Evolutionary conservation across 192 early-diverging fungal species (phyloP).

Genomic region (Coemansia sp.): DNA sequence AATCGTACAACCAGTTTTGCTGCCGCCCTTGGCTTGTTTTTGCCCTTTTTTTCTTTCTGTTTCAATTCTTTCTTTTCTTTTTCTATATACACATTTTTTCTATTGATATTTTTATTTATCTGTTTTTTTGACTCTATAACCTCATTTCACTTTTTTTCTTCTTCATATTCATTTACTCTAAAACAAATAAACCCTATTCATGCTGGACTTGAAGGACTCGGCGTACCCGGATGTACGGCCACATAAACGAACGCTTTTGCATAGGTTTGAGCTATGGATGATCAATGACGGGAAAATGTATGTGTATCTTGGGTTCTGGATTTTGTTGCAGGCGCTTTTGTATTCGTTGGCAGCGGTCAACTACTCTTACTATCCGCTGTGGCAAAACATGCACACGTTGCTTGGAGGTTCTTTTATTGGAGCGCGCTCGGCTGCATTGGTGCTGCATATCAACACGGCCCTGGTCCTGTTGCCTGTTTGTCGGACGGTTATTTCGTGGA

Average conservation of each 20-base stretch:
- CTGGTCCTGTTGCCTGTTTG: constrained; percentile 80
- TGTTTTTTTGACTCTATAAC: constrained; percentile 2
- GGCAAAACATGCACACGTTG: constrained; percentile 46
- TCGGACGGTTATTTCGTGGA: constrained; percentile 73
- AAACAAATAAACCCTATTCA: neutral
- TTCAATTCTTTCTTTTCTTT: constrained; percentile 2
- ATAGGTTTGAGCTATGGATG: constrained; percentile 54
- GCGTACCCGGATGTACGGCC: constrained; percentile 38
- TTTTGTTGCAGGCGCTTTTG: constrained; percentile 60
- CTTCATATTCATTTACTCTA: neutral
- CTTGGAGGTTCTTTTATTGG: constrained; percentile 60
- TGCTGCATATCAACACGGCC: constrained; percentile 77
- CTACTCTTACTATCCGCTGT: constrained; percentile 60
- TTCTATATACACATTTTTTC: neutral
- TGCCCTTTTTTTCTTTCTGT: neutral
- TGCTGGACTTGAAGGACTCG: constrained; percentile 50
- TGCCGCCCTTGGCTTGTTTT: neutral
- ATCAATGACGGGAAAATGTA: constrained; percentile 53
- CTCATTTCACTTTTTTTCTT: constrained; percentile 1
- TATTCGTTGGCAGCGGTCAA: constrained; percentile 64
- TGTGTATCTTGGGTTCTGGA: constrained; percentile 61
- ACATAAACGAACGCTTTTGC: constrained; percentile 37
- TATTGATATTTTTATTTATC: neutral
- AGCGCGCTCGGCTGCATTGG: constrained; percentile 64
- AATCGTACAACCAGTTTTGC: neutral